Evolutionary conservation across 441 rosid species (phyloP), one percentile per base, ranked within the genome.

Genomic region (Gossypium schwendimanii): DNA sequence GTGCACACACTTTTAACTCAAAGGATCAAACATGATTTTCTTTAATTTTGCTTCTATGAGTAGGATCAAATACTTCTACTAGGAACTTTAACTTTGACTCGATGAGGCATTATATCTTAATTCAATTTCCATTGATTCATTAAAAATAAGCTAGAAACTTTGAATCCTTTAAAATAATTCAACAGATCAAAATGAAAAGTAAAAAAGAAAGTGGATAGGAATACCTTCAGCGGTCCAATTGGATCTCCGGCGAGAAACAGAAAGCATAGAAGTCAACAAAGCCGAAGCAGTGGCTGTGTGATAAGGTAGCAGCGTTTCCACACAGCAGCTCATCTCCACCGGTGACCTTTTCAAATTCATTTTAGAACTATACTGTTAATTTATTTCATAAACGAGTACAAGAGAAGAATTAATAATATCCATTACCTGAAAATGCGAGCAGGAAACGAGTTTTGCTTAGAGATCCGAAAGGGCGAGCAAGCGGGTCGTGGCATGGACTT

Each of bases 271-370:
- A 82, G 86, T 92, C 70, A 94, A 91, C 83, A 94, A 83, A 9
- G 97, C 92, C 3, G 97, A 88, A 45, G 98, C 97, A 28, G 94
- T 94, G 50, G 89, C 97, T 5, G 92, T 85, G 83, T 94, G 95
- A 79, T 86, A 88, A 65, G 98, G 98, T 73, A 89, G 73, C 90
- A 92, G 69, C 20, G 95, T 82, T 76, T 87, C 96, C 21, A 87
- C 85, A 66, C 94, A 86, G 77, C 85, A 85, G 84, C 95, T 87
- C 85, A 89, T 20, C 81, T 85, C 90, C 79, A 90, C 89, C 12
- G 97, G 96, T 12, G 90, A 88, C 81, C 98, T 93, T 77, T n/a
- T 17, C 44, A 55, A 71, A 63, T 33, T 54, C 8, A 65, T 50
- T 63, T 33, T 41, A 73, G 63, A 6, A 20, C 2, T 3, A 3